Conservation (phyloP, 768 basidiomycete species). For the Leccinellum rugosiceps region DNA sequence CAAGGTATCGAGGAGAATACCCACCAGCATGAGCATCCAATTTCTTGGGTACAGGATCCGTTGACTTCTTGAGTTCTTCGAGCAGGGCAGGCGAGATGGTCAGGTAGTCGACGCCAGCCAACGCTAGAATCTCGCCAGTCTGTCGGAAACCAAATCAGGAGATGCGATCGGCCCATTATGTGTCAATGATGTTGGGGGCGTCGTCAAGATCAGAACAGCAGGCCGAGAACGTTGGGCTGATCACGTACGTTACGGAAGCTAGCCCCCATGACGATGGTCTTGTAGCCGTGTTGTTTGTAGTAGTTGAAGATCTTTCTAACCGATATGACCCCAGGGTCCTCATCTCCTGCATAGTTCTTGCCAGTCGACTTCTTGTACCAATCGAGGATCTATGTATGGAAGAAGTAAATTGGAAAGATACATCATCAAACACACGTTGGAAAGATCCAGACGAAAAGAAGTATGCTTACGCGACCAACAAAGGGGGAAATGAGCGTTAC, state of each 20-base stretch:
- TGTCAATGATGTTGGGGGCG: background rate
- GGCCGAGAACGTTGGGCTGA: background rate
- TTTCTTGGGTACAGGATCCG: conserved; percentile 76
- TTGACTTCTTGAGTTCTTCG: conserved; percentile 87
- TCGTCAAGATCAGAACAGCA: conserved; percentile 1
- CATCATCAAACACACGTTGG: conserved; percentile 4
- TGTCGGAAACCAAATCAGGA: conserved; percentile 29
- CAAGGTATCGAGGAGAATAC: conserved; percentile 18
- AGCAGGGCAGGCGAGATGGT: conserved; percentile 91
- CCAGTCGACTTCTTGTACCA: conserved; percentile 97
- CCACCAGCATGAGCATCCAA: conserved; percentile 64
- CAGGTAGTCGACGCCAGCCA: conserved; percentile 97
- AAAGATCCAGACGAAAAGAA: conserved; percentile 7
- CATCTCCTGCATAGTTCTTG: conserved; percentile 83
- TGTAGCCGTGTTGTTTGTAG: conserved; percentile 98
- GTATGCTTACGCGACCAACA: conserved; percentile 81
- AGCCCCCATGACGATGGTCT: conserved; percentile 99
- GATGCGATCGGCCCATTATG: conserved; percentile 2
- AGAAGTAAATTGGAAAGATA: conserved; percentile 7
- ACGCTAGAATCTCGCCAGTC: conserved; percentile 88
- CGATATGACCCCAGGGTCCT: conserved; percentile 93
- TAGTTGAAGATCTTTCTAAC: conserved; percentile 99
- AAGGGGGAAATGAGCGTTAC: conserved; percentile 99
- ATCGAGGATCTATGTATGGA: conserved; percentile 76
- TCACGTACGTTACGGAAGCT: conserved; percentile 93